A percentile compares a stretch with the other conserved stretches of the same genome.
phyloP scores from a whole-genome alignment of 2,329 filamentous ascomycete genomes.

The Mycosphaerelloides madeirae region DNA sequence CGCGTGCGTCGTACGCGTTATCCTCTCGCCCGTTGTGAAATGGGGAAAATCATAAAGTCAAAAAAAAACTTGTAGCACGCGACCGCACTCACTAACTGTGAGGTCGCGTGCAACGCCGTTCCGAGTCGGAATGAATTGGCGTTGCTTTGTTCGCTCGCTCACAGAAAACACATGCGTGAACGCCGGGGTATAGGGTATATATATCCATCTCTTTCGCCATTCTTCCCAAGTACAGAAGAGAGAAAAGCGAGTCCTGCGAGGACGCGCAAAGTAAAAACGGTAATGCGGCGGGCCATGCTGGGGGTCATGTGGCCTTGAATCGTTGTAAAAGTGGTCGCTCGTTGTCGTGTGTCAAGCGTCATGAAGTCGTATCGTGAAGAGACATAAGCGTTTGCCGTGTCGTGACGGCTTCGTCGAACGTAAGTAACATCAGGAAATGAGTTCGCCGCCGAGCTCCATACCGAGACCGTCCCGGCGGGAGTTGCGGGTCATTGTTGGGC shows the following conservation, averaged over 20 bases:
- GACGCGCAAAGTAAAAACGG: neutral
- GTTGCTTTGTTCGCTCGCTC: too few species aligned
- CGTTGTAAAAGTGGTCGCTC: neutral
- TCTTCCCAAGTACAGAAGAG: neutral
- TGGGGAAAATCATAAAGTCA: too few species aligned
- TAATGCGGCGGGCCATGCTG: neutral
- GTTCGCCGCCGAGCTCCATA: conserved; percentile 62
- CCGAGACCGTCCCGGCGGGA: conserved; percentile 51
- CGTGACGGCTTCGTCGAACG: conserved; percentile 1
- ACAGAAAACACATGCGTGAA: too few species aligned
- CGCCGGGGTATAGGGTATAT: neutral
- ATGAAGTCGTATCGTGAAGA: conserved; percentile 9
- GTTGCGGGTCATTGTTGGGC: conserved; percentile 33
- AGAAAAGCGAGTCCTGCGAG: neutral
- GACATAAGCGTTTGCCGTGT: conserved; percentile 1
- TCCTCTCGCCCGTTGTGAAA: too few species aligned
- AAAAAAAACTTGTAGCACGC: too few species aligned
- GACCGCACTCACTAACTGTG: too few species aligned
- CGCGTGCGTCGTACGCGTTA: too few species aligned
- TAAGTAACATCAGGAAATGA: conserved; percentile 33
- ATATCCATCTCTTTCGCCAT: neutral
- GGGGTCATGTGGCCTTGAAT: neutral
- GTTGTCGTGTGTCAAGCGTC: conserved; percentile 3
- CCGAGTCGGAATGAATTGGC: too few species aligned
- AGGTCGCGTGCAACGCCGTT: too few species aligned